phyloP scores from a whole-genome alignment of 148 eudicot species.

The Persicaria maculosa region DNA sequence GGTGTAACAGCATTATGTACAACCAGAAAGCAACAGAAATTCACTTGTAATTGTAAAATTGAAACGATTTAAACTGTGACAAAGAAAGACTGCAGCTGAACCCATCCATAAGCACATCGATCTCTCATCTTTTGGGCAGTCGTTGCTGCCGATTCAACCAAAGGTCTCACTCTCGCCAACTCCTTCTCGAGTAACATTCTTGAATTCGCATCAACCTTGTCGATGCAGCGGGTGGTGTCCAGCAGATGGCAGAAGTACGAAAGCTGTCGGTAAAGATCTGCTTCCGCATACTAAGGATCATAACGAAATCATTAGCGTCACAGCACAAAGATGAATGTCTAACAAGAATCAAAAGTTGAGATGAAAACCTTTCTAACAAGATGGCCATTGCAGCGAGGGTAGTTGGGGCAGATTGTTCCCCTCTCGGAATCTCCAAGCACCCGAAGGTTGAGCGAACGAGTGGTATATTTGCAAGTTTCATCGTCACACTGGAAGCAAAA shows the following conservation, averaged over 20 bases:
- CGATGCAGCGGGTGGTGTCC: slow-evolving; percentile 67
- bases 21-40: neutral
- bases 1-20: slow-evolving; percentile 1
- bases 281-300: slow-evolving; percentile 64
- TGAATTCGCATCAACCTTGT: slow-evolving; percentile 60
- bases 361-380: slow-evolving; percentile 72
- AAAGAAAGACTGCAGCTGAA: slow-evolving; percentile 59
- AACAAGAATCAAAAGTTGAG: neutral
- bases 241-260: slow-evolving; percentile 72
- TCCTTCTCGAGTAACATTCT: slow-evolving; percentile 55
- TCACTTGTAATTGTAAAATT: neutral
- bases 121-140: slow-evolving; percentile 55
- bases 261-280: slow-evolving; percentile 86
- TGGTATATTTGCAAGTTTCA: slow-evolving; percentile 90
- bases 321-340: neutral
- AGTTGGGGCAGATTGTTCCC: slow-evolving; percentile 94
- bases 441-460: slow-evolving; percentile 76
- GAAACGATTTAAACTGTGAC: neutral
- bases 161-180: slow-evolving; percentile 47
- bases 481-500: slow-evolving; percentile 71
- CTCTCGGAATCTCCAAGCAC: slow-evolving; percentile 86
- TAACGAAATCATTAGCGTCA: neutral
- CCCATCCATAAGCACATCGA: slow-evolving; percentile 96
- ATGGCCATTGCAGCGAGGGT: slow-evolving; percentile 85
- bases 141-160: slow-evolving; percentile 54